Base-by-base conservation (phyloP, 371 early-diverging fungal genomes). In the Choanephora cucurbitarum region DNA sequence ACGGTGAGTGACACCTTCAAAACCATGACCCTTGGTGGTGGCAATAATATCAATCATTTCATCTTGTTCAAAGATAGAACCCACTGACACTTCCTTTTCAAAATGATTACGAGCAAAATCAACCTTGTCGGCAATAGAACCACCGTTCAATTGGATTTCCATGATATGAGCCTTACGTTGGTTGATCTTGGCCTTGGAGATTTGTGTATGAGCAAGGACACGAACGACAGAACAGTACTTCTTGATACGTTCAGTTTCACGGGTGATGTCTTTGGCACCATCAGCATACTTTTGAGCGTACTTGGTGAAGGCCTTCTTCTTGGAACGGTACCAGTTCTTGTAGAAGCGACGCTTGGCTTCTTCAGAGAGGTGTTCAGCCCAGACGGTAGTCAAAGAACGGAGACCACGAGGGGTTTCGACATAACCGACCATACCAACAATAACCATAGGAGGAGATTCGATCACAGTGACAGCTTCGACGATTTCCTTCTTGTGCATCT, bases 111-210 rank as follows among this genome's bases (percentile, higher is more conserved):
- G 83, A 67, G 97, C 98, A 88, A 91, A 99, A 77, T 97, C 93
- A 67, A 99, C 96, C 91, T 99, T 99, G 69, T 98, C 88, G 64
- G 93, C 86, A 60, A 98, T 80, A 69, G 90, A 87, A 61, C 99
- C 99, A 80, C 99, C 99, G 88, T 99, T 99, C 60, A 99, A 81
- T 84, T 99, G 99, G 75, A 99, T 88, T 85, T 99, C 99, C 90
- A 95, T 90, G 64, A 99, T 81, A 85, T 99, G 99, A 57, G 99
- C 98, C 88, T 97, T 98, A 91, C 97, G 97, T 79, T 95, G 94
- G 65, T 96, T 91, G 63, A 92, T 70, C 74, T 87, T 88, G 71
- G 95, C 87, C 88, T 95, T 94, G 76, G 81, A 72, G 77, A 96
- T 87, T 83, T 99, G 98, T 52, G 98, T 97, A 89, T 99, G 99